phyloP scores from a whole-genome alignment of 441 rosid species.

The Hura crepitans region DNA sequence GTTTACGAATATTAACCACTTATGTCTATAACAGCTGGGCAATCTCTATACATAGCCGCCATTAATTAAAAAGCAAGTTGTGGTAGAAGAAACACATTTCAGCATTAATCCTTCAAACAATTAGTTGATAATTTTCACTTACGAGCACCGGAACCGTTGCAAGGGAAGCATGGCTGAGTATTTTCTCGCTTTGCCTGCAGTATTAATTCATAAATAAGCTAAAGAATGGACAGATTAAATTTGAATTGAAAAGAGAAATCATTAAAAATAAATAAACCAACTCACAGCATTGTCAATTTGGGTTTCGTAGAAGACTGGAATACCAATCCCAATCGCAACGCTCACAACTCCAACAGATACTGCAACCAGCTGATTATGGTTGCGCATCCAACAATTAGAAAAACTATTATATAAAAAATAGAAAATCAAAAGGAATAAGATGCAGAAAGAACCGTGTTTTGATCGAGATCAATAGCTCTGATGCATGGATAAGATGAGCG shows the following conservation, averaged over 20 bases:
- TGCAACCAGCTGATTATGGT: conserved; percentile 58
- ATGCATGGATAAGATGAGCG: conserved; percentile 59
- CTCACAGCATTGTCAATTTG: conserved; percentile 89
- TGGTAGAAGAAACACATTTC: no score
- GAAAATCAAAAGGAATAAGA: neutral
- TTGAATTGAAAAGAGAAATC: neutral
- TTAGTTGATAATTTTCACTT: conserved; percentile 25
- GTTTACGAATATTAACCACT: neutral
- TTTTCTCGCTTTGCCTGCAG: conserved; percentile 78
- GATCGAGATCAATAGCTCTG: conserved; percentile 72
- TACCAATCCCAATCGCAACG: conserved; percentile 74
- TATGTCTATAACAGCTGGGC: no score
- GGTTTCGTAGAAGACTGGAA: conserved; percentile 79
- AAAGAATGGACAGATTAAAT: neutral
- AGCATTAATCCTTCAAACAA: neutral
- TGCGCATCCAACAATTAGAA: neutral
- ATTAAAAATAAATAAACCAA: no score
- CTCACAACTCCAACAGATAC: conserved; percentile 78
- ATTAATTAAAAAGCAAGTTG: neutral
- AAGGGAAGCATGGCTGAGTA: conserved; percentile 93
- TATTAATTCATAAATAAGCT: neutral
- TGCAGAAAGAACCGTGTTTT: conserved; percentile 55
- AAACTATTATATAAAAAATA: no score
- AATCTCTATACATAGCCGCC: no score
- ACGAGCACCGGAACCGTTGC: conserved; percentile 95